These are phyloP conservation scores for Psilocybe mexicana DNA, from an alignment of 1,284 basidiomycete genomes.

Conservation along the genomic window DNA sequence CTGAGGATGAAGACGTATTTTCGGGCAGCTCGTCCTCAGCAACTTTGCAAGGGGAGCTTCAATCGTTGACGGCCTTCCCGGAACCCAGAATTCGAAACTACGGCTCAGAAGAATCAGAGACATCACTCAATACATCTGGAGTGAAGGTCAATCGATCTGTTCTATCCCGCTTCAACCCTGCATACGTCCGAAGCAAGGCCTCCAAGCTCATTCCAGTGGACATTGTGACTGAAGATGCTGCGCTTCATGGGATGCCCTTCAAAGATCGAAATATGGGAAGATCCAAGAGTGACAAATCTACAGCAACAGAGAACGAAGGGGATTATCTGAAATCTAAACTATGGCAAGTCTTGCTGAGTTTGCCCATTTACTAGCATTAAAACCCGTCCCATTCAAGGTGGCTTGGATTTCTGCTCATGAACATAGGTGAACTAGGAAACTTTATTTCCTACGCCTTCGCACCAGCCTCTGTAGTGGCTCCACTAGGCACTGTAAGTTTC, in stretches of 20 bases:
- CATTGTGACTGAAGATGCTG: conserved; percentile 34
- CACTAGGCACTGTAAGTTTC: conserved; percentile 81
- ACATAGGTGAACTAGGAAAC: conserved; percentile 89
- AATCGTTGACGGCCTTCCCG: conserved; percentile 29
- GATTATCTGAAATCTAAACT: conserved; percentile 82
- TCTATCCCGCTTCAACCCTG: conserved; percentile 24
- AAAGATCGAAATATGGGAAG: conserved; percentile 15
- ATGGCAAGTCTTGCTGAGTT: conserved; percentile 50
- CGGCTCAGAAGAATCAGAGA: conserved; percentile 15
- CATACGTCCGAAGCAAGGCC: conserved; percentile 14
- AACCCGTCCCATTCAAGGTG: conserved; percentile 60
- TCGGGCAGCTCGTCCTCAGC: conserved; percentile 7
- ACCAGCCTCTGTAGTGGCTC: conserved; percentile 93
- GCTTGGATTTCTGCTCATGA: conserved; percentile 88
- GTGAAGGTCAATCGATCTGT: conserved; percentile 18
- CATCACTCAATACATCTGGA: conserved; percentile 4
- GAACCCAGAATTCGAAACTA: conserved; percentile 25
- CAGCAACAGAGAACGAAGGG: conserved; percentile 46
- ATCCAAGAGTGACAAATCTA: conserved; percentile 23
- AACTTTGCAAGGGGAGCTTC: conserved; percentile 23
- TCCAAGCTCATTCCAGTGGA: conserved; percentile 28
- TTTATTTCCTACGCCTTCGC: conserved; percentile 81
- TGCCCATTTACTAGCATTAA: background rate
- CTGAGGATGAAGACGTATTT: conserved; percentile 13
- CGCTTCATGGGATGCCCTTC: conserved; percentile 24